These are phyloP conservation scores for Lachnellula arida DNA, from an alignment of 2,329 filamentous ascomycete genomes.

Conservation along the genomic window DNA sequence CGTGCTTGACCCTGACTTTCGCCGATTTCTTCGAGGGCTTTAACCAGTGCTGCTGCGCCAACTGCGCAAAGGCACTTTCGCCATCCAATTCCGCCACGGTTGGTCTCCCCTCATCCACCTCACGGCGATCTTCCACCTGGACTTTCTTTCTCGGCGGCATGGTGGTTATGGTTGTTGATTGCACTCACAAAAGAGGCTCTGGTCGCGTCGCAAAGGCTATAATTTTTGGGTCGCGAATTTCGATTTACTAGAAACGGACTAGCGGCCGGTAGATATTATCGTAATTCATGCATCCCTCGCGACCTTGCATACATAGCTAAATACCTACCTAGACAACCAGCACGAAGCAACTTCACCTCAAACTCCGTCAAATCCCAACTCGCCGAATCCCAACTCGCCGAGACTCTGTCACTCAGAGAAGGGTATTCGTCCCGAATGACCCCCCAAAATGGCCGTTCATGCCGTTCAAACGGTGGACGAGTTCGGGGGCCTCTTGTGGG, in stretches of 20 bases:
- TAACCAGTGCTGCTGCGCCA: constrained; percentile 85
- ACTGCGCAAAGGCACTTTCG: constrained; percentile 66
- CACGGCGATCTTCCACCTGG: constrained; percentile 30
- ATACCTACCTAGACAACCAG: neutral
- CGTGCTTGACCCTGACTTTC: constrained; percentile 68
- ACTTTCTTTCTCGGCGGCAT: constrained; percentile 31
- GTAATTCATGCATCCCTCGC: neutral
- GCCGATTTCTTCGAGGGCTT: constrained; percentile 54
- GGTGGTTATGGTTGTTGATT: constrained; percentile 10
- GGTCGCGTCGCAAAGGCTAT: constrained; percentile 4
- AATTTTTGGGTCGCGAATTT: neutral
- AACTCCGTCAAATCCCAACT: neutral
- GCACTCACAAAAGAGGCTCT: constrained; percentile 2
- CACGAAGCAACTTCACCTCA: neutral
- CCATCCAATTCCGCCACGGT: constrained; percentile 66
- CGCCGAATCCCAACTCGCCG: neutral
- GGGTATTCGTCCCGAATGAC: neutral
- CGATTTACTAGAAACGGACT: neutral
- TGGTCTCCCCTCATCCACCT: constrained; percentile 47
- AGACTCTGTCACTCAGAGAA: neutral
- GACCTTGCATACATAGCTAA: neutral
- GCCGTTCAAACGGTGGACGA: constrained; percentile 49
- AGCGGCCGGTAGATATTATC: constrained; percentile 2
- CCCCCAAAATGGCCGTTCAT: constrained; percentile 44
- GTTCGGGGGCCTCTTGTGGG: constrained; percentile 50